Percentiles rank a stretch among this genome's conserved stretches.
Evolutionary conservation across 345 rosid species (phyloP).

Genomic region (Citrus hindsii): DNA sequence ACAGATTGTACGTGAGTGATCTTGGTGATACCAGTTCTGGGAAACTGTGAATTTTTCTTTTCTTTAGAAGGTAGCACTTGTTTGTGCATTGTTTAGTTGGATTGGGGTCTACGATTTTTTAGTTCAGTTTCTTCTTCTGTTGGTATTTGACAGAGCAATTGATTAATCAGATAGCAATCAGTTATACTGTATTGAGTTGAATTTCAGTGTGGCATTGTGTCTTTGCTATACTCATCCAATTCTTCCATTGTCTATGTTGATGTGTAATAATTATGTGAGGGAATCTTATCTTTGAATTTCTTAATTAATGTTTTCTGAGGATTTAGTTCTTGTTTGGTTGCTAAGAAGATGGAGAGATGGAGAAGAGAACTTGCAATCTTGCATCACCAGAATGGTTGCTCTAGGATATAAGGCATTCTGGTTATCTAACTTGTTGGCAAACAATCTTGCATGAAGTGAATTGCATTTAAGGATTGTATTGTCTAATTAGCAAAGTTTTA

Average conservation of each 20-base stretch:
- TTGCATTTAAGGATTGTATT: background rate
- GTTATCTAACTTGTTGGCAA: background rate
- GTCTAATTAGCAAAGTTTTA: background rate
- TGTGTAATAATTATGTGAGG: background rate
- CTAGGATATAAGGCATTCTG: background rate
- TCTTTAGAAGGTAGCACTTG: background rate
- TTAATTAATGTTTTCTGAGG: background rate
- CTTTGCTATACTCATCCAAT: background rate
- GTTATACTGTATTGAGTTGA: background rate
- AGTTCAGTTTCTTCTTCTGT: background rate
- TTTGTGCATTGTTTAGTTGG: background rate
- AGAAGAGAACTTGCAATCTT: background rate
- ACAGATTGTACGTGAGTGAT: background rate
- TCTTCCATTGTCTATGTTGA: background rate
- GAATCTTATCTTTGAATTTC: background rate
- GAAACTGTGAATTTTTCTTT: background rate
- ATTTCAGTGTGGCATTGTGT: background rate
- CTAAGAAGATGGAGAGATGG: background rate
- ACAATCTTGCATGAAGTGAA: background rate
- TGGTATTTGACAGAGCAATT: background rate
- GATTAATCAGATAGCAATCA: background rate
- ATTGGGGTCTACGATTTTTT: background rate
- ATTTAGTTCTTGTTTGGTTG: background rate
- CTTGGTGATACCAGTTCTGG: background rate
- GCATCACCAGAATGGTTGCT: conserved; percentile 9